These are phyloP conservation scores for Yamadazyma atlantica DNA, from an alignment of 1,139 yeast species.

Conservation along the genomic window DNA sequence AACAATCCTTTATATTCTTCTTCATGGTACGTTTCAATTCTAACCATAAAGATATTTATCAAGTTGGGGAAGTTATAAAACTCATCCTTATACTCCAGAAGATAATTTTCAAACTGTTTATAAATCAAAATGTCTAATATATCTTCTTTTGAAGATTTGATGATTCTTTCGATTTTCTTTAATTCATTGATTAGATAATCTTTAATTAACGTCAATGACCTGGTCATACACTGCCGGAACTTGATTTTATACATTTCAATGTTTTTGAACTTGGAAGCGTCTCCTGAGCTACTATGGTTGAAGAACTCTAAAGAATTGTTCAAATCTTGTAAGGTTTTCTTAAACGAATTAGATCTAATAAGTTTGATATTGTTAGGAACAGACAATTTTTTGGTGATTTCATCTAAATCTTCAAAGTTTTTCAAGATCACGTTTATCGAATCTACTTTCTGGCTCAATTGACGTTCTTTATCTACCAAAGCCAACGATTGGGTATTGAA, in stretches of 20 bases:
- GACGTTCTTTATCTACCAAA: constrained; percentile 51
- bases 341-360: constrained; percentile 51
- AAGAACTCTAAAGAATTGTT: constrained; percentile 51
- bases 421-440: constrained; percentile 55
- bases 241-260: constrained; percentile 68
- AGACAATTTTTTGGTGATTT: constrained; percentile 66
- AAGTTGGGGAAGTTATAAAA: constrained; percentile 41
- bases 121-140: constrained; percentile 32
- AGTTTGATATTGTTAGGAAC: constrained; percentile 41
- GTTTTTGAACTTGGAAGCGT: constrained; percentile 53
- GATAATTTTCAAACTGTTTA: constrained; percentile 48
- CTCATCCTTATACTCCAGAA: constrained; percentile 21
- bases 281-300: constrained; percentile 24
- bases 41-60: constrained; percentile 47
- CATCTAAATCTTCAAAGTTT: constrained; percentile 69
- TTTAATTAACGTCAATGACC: constrained; percentile 74
- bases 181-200: constrained; percentile 62
- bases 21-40: constrained; percentile 53
- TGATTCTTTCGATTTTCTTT: constrained; percentile 44
- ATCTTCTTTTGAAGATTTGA: constrained; percentile 27
- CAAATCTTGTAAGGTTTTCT: constrained; percentile 53
- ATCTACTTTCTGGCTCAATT: constrained; percentile 42
- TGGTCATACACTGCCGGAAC: constrained; percentile 81
- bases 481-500: constrained; percentile 61
- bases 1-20: constrained; percentile 67